These are phyloP conservation scores for Paraconiothyrium sp. DNA, from an alignment of 2,329 filamentous ascomycete genomes.

Conservation along the genomic window DNA sequence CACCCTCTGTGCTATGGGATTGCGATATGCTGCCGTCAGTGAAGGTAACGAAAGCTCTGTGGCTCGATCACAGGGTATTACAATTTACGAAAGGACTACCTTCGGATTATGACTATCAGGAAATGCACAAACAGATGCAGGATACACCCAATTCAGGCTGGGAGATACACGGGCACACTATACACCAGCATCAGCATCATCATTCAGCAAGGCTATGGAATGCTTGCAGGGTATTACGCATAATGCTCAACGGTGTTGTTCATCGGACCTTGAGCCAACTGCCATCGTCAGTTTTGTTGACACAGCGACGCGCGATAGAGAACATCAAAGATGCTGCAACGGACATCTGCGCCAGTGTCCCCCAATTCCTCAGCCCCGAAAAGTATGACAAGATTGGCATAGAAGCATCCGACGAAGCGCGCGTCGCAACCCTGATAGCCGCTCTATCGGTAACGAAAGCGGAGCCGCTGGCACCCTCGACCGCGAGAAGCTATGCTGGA, in stretches of 20 bases:
- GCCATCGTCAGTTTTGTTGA: background rate
- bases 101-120: conserved; percentile 14
- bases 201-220: conserved; percentile 29
- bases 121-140: background rate
- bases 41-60: conserved; percentile 14
- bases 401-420: conserved; percentile 12
- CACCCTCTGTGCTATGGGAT: conserved; percentile 16
- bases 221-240: conserved; percentile 28
- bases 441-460: conserved; percentile 21
- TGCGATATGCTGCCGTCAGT: conserved; percentile 9
- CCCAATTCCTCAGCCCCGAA: conserved; percentile 17
- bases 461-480: conserved; percentile 9
- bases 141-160: background rate
- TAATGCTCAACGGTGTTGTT: conserved; percentile 25
- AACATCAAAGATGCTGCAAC: conserved; percentile 17
- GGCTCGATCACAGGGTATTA: conserved; percentile 18
- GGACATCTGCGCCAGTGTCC: conserved; percentile 25
- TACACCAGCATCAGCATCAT: conserved; percentile 23
- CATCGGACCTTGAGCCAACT: conserved; percentile 13
- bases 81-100: conserved; percentile 14
- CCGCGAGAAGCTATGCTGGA: conserved; percentile 14
- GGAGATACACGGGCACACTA: conserved; percentile 6
- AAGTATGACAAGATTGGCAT: conserved; percentile 4
- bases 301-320: background rate
- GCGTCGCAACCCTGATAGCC: conserved; percentile 20